Evolutionary conservation across 768 basidiomycete species (phyloP), one percentile per base, ranked within the genome.

Genomic region (Suillus placidus): DNA sequence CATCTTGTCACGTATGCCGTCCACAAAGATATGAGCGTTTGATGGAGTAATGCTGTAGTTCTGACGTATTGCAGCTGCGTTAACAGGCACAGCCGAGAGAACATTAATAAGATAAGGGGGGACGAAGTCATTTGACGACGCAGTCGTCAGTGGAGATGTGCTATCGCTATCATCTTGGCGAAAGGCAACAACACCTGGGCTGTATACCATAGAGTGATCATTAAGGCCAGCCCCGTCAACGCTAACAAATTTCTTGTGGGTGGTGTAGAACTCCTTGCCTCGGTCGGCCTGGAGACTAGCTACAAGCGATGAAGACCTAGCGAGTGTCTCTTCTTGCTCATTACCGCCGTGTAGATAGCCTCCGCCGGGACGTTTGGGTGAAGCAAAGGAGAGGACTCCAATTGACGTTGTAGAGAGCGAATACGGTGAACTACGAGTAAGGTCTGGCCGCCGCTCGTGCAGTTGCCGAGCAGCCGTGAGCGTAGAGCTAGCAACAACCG

Each of bases 131-230:
- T 64, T 63, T 34, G 69, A 67, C 26, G 55, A 60, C 34, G 20
- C 13, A 34, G 63, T 61, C 37, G 30, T 40, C 37, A 70, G 61
- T 18, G 35, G 43, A 64, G 69, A 71, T 64, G 66, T 67, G 69
- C 54, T 68, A 61, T 71, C 74, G 30, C 67, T 73, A 32, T 78
- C 73, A 49, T 82, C 82, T 56, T 76, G 76, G n/a, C 82, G 76
- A 70, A 84, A 78, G 8, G 77, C 79, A 51, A 78, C 74, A 34
- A 84, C 79, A 18, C 76, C 76, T 10, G 83, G 83, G 40, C 79
- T 79, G 70, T 82, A 84, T 42, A 84, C 77, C 76, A 84, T 81
- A 20, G 83, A 79, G 61, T 84, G 82, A 64, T 82, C 82, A n/a
- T 81, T 76, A 26, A 82, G 67, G 32, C 81, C 82, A 23, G 76